These are phyloP conservation scores for Plasmopara halstedii DNA, from an alignment of 352 stramenopile species.

Conservation along the genomic window DNA sequence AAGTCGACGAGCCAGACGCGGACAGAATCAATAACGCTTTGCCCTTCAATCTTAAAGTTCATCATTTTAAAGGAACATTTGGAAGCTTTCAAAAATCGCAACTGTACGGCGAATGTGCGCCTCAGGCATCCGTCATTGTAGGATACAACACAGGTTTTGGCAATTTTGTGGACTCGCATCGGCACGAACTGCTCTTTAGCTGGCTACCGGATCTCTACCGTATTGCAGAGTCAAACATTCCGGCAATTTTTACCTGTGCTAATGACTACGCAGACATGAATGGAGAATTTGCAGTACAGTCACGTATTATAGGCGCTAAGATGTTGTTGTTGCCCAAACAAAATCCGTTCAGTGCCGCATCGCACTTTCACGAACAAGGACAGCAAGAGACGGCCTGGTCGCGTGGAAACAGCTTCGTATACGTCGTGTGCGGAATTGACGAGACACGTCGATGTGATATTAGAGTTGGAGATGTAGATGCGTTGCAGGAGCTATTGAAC, in stretches of 20 bases:
- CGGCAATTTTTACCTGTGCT: slow-evolving; percentile 48
- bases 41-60: no score
- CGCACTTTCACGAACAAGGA: slow-evolving; percentile 64
- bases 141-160: slow-evolving; percentile 76
- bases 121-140: slow-evolving; percentile 43
- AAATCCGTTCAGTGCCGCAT: slow-evolving; percentile 67
- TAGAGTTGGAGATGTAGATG: slow-evolving; percentile 15
- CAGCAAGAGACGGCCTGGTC: slow-evolving; percentile 58
- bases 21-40: no score
- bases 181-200: slow-evolving; percentile 51
- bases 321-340: slow-evolving; percentile 57
- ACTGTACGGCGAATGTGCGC: slow-evolving; percentile 21
- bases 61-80: slow-evolving; percentile 44
- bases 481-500: slow-evolving; percentile 40
- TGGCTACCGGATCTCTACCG: slow-evolving; percentile 60
- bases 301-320: slow-evolving; percentile 46
- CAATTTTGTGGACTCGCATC: slow-evolving; percentile 58
- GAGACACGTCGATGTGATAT: slow-evolving; percentile 14
- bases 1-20: no score
- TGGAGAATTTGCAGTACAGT: slow-evolving; percentile 63
- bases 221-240: slow-evolving; percentile 44
- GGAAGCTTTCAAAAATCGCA: slow-evolving; percentile 34
- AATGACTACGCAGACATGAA: slow-evolving; percentile 80
- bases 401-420: slow-evolving; percentile 63
- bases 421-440: slow-evolving; percentile 44